A percentile compares a stretch with the other conserved stretches of the same genome.
Evolutionary conservation across 192 early-diverging fungal species (phyloP).

Genomic region (Spizellomyces punctatus): DNA sequence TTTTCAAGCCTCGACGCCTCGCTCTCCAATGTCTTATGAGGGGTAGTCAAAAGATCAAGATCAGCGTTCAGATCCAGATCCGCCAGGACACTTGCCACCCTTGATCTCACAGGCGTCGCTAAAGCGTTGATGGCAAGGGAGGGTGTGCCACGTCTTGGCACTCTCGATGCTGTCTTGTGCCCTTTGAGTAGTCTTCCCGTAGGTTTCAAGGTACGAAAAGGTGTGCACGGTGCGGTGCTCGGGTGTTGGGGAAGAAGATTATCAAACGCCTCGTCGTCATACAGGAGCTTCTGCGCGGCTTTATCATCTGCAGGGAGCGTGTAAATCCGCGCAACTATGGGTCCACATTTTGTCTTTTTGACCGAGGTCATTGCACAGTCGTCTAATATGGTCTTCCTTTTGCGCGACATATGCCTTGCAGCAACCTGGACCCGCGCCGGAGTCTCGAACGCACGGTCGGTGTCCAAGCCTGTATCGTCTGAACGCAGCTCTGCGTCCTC

Average conservation of each 20-base stretch:
- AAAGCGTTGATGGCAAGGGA: background rate
- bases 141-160: no score
- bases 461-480: no score
- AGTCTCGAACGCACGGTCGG: no score
- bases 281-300: no score
- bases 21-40: background rate
- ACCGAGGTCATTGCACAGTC: no score
- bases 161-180: background rate
- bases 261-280: slow-evolving; percentile 17
- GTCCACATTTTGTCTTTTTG: no score
- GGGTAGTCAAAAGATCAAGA: background rate
- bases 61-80: background rate
- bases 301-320: no score
- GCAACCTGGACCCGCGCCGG: no score
- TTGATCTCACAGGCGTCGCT: background rate
- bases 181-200: background rate
- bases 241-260: background rate
- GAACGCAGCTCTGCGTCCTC: background rate
- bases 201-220: no score
- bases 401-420: no score
- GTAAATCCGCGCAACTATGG: no score
- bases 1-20: background rate
- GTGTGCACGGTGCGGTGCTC: background rate
- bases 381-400: no score
- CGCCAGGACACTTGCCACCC: background rate